Conservation (phyloP, 768 basidiomycete genomes). For the Auricularia sp. region DNA sequence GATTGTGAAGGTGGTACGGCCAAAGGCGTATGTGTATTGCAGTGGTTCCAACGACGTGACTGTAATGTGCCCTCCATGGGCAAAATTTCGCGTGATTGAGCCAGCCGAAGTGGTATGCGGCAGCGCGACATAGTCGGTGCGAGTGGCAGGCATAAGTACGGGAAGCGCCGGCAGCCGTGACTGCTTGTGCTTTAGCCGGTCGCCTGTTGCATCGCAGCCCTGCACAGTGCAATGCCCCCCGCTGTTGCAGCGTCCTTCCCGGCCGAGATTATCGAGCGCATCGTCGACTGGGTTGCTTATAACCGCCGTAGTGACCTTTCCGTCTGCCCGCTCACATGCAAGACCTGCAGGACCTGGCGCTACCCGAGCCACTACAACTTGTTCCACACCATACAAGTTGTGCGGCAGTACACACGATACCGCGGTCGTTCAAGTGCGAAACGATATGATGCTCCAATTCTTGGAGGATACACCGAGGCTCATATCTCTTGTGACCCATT, state of each 20-base stretch:
- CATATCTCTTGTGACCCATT: not conserved
- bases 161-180: no score
- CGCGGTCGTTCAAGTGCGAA: not conserved
- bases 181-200: no score
- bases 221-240: no score
- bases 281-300: not conserved
- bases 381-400: not conserved
- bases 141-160: no score
- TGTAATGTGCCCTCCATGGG: not conserved
- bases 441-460: not conserved
- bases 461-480: not conserved
- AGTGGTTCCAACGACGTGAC: not conserved
- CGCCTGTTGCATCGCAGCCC: no score
- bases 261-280: not conserved
- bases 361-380: not conserved
- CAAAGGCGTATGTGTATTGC: not conserved
- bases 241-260: not conserved
- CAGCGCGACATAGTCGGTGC: not conserved
- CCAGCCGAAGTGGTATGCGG: not conserved
- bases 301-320: not conserved
- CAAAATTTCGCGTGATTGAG: not conserved
- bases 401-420: not conserved
- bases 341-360: not conserved
- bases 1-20: not conserved
- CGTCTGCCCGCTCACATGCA: not conserved